Percentiles rank a stretch among this genome's conserved stretches.
Evolutionary conservation across 176 grass and related monocot genomes (phyloP).

Genomic region (Pontederia crassipes): DNA sequence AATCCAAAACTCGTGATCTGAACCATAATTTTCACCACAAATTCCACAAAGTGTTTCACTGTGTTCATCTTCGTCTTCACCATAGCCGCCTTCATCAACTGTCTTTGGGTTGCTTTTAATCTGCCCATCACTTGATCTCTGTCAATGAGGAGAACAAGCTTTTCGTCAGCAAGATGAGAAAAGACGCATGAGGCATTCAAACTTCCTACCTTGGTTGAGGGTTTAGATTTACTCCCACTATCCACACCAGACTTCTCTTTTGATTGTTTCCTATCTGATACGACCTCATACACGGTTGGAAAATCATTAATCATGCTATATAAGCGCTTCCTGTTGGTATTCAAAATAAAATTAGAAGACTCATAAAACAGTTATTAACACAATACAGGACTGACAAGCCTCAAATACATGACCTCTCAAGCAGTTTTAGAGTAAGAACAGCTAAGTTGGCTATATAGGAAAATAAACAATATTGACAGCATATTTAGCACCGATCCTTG

Average conservation of each 20-base stretch:
- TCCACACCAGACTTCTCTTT: slow-evolving; percentile 66
- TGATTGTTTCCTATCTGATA: slow-evolving; percentile 43
- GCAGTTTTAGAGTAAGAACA: too few relatives aligned
- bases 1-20: slow-evolving; percentile 86
- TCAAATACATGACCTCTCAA: too few relatives aligned
- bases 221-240: slow-evolving; percentile 64
- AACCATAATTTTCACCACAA: slow-evolving; percentile 69
- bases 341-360: too few relatives aligned
- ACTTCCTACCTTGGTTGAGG: slow-evolving; percentile 54
- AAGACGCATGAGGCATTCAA: background rate
- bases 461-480: too few relatives aligned
- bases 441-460: too few relatives aligned
- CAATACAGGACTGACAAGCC: too few relatives aligned
- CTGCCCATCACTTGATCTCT: slow-evolving; percentile 56
- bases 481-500: too few relatives aligned
- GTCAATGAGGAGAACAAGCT: slow-evolving; percentile 3
- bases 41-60: slow-evolving; percentile 85
- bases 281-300: slow-evolving; percentile 83
- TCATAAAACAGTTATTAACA: too few relatives aligned
- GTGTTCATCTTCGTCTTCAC: slow-evolving; percentile 82
- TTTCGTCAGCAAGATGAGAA: slow-evolving; percentile 8
- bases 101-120: slow-evolving; percentile 44
- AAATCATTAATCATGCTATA: slow-evolving; percentile 96
- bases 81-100: slow-evolving; percentile 49
- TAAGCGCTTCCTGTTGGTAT: slow-evolving; percentile 67